Conservation (phyloP, 768 basidiomycete genomes). For the Coprinopsis cinerea region DNA sequence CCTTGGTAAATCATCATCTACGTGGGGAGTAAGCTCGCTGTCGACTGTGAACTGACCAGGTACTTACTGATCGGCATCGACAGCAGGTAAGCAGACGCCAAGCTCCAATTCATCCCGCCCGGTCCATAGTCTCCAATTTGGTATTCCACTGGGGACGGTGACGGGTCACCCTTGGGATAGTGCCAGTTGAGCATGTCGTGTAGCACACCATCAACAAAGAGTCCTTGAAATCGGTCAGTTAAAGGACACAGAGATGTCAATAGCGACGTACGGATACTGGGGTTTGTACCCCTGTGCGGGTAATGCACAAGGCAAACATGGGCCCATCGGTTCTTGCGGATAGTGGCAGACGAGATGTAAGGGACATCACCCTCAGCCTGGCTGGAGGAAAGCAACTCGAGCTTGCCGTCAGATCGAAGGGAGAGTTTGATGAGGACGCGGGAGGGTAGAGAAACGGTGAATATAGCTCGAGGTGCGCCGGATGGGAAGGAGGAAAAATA, state of each 20-base stretch:
- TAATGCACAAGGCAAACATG: conserved; percentile 67
- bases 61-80: conserved; percentile 49
- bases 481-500: conserved; percentile 39
- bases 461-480: conserved; percentile 28
- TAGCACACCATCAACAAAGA: conserved; percentile 71
- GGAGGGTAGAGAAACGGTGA: conserved; percentile 26
- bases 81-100: conserved; percentile 61
- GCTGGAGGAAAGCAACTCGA: conserved; percentile 41
- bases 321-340: conserved; percentile 62
- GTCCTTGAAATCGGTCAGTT: conserved; percentile 33
- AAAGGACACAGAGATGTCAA: background rate
- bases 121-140: conserved; percentile 48
- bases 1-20: conserved; percentile 67
- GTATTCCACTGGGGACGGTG: conserved; percentile 35
- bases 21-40: conserved; percentile 5
- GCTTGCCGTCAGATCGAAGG: conserved; percentile 49
- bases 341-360: conserved; percentile 38
- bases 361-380: conserved; percentile 25
- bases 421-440: conserved; percentile 36
- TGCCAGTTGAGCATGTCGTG: conserved; percentile 55
- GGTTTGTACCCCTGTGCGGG: conserved; percentile 46
- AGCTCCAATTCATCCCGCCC: conserved; percentile 56
- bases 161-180: conserved; percentile 51
- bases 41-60: background rate
- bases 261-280: conserved; percentile 52